Evolutionary conservation across 495 filamentous ascomycete genomes (phyloP).

Genomic region (Trichodelitschia bisporula): DNA sequence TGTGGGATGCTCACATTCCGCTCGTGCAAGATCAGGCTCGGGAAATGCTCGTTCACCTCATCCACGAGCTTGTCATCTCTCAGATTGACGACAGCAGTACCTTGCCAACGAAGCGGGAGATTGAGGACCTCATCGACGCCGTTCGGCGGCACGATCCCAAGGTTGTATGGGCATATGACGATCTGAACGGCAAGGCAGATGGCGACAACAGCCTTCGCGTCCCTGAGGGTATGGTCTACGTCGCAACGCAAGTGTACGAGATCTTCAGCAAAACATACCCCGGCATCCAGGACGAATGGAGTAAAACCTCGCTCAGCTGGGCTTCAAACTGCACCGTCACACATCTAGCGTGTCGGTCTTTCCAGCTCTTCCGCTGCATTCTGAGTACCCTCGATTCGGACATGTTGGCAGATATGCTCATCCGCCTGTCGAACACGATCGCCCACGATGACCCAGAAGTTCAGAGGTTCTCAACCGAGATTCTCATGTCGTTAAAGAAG

Average conservation of each 20-base stretch:
- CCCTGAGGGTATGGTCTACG: conserved; percentile 62
- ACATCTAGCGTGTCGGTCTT: conserved; percentile 85
- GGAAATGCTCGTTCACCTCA: conserved; percentile 93
- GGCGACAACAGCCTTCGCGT: conserved; percentile 51
- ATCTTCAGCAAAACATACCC: conserved; percentile 70
- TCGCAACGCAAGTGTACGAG: conserved; percentile 56
- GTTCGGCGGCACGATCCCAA: conserved; percentile 65
- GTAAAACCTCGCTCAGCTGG: conserved; percentile 72
- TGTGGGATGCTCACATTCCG: conserved; percentile 93
- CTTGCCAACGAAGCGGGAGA: conserved; percentile 36
- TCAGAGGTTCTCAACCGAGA: conserved; percentile 92
- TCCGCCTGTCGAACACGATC: conserved; percentile 81
- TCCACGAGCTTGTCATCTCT: conserved; percentile 88
- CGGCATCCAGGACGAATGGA: conserved; percentile 76
- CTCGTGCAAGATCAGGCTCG: conserved; percentile 89
- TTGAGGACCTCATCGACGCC: conserved; percentile 76
- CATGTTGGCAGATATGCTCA: conserved; percentile 93
- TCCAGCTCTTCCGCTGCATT: conserved; percentile 91
- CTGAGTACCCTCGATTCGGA: conserved; percentile 66
- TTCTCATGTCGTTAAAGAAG: conserved; percentile 75
- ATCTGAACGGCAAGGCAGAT: conserved; percentile 50
- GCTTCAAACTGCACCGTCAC: conserved; percentile 91
- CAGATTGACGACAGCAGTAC: conserved; percentile 54
- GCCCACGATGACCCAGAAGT: conserved; percentile 80
- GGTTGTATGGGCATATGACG: conserved; percentile 85